Base-by-base conservation (phyloP, 129 eudicot species). In the Oenanthe sinensis region DNA sequence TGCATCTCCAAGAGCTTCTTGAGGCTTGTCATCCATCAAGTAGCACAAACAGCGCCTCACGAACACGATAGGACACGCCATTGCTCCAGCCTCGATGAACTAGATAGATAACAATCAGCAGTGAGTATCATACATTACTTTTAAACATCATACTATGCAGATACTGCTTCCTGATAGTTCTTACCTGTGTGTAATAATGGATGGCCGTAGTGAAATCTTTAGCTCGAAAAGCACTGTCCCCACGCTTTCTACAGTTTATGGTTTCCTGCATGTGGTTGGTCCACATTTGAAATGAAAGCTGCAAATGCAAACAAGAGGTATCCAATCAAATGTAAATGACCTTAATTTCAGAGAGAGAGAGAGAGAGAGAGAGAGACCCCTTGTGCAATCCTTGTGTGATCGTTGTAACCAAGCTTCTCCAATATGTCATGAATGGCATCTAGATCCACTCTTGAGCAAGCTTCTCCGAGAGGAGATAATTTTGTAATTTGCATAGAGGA, bases 1-100 rank as follows among this genome's bases (percentile, higher is more conserved):
- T 1, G 97, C 97, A 37, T 92, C 97, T 52, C 86, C 92, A 14
- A 92, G 80, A 8, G 97, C 97, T 86, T 92, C 96, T 76, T 90
- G 89, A 58, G 87, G 90, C 87, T 75, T 88, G 77, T 90, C 83
- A 81, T 79, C 87, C 88, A 87, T 90, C 83, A 92, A 83, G 82
- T 90, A 87, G 60, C 91, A 88, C 79, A 90, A 78, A 76, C 93
- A 85, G 5, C 97, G 89, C 30, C 97, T 85, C 8, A 91, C 88
- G 72, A 85, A 83, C 20, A 92, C 96, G 2, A 91, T 90, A 42
- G 93, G 92, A 9, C 91, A 90, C 4, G 76, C 86, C 85, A 87
- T 81, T 8, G 89, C 82, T 70, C 96, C 96, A 20, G 84, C 80
- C 76, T 90, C 96, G 13, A 92, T 84, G 76, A 90, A 92, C 97